Percentiles rank a stretch among this genome's conserved stretches.
Evolutionary conservation across 177 flowering plant species (phyloP).

Genomic region (Tripterygium wilfordii): DNA sequence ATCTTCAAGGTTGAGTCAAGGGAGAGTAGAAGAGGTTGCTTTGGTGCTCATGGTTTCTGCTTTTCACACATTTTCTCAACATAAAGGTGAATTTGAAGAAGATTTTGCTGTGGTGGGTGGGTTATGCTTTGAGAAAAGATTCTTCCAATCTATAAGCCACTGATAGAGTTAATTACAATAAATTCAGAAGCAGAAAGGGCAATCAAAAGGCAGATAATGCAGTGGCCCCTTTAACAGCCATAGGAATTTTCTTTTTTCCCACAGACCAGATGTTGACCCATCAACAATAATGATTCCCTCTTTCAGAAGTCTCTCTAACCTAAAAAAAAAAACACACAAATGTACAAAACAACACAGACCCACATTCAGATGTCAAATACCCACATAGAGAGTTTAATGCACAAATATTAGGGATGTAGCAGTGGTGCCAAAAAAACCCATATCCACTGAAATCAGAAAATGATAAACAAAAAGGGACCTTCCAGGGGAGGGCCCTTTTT

Average conservation of each 20-base stretch:
- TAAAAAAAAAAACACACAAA: constrained; percentile 1
- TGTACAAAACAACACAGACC: neutral
- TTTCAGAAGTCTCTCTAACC: neutral
- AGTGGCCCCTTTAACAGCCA: constrained; percentile 10
- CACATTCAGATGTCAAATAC: neutral
- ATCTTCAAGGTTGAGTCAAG: neutral
- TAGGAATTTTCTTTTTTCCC: neutral
- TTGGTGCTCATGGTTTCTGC: no score
- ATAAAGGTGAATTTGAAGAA: no score
- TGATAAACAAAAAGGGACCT: no score
- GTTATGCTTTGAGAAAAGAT: neutral
- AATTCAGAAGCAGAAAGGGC: constrained; percentile 1
- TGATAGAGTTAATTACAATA: neutral
- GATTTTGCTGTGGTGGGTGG: no score
- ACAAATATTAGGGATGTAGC: neutral
- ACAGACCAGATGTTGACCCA: neutral
- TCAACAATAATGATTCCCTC: constrained; percentile 4
- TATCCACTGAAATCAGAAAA: no score
- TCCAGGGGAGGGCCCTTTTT: no score
- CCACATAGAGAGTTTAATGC: neutral
- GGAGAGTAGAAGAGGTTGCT: neutral
- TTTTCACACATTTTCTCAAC: no score
- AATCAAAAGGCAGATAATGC: constrained; percentile 10
- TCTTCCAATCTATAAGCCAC: neutral
- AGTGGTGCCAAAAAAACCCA: neutral